Evolutionary conservation across 106 monocot species (phyloP).

Genomic region (Amphibolis antarctica): DNA sequence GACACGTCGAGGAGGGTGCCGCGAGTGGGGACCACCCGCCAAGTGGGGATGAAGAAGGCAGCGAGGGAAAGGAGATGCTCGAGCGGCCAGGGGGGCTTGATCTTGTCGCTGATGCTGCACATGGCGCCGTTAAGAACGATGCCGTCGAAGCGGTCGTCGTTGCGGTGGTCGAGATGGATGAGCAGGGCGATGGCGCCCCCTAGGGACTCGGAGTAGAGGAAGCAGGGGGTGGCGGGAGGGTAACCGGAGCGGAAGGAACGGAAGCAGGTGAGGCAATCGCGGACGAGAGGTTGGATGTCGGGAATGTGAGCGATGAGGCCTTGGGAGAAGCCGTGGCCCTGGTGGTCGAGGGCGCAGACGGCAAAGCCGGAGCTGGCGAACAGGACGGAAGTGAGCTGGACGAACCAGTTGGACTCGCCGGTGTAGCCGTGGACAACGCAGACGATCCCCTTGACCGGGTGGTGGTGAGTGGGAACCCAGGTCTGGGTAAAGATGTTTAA

Average conservation of each 20-base stretch:
- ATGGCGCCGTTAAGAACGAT: constrained; percentile 80
- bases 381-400: constrained; percentile 70
- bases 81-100: constrained; percentile 87
- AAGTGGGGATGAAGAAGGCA: constrained; percentile 46
- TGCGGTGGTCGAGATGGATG: constrained; percentile 30
- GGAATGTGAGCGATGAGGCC: constrained; percentile 64
- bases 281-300: constrained; percentile 65
- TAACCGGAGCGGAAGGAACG: constrained; percentile 42
- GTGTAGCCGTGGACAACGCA: constrained; percentile 76
- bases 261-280: constrained; percentile 74
- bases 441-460: constrained; percentile 31
- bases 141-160: constrained; percentile 32
- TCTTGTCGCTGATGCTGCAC: constrained; percentile 86
- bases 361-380: constrained; percentile 71
- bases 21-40: constrained; percentile 61
- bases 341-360: constrained; percentile 78
- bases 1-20: constrained; percentile 75
- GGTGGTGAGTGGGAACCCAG: constrained; percentile 33
- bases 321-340: constrained; percentile 90
- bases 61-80: constrained; percentile 67
- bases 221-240: constrained; percentile 41
- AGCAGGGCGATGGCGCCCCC: constrained; percentile 88
- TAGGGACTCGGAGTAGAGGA: constrained; percentile 82
- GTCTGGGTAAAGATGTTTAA: constrained; percentile 73
- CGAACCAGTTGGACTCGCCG: constrained; percentile 75